These are phyloP conservation scores for Tolypocladium nubicola DNA, from an alignment of 2,329 filamentous ascomycete genomes.

Conservation along the genomic window DNA sequence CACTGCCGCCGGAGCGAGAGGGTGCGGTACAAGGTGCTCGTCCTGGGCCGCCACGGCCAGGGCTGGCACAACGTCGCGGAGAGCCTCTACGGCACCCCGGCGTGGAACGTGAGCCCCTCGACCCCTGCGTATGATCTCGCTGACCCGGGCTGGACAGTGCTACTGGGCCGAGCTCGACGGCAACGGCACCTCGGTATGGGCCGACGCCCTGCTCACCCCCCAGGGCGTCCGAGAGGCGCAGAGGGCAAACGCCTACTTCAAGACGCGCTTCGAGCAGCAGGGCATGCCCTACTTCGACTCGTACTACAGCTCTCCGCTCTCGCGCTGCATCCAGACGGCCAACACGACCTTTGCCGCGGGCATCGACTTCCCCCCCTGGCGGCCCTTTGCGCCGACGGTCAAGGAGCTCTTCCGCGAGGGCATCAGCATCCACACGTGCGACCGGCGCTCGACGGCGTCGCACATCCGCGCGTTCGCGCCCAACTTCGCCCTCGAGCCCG, in stretches of 20 bases:
- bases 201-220: slow-evolving; percentile 51
- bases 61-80: slow-evolving; percentile 55
- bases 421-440: slow-evolving; percentile 59
- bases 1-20: slow-evolving; percentile 24
- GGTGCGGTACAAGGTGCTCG: slow-evolving; percentile 54
- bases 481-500: slow-evolving; percentile 43
- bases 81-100: slow-evolving; percentile 54
- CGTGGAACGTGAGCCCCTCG: slow-evolving; percentile 48
- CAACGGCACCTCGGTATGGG: slow-evolving; percentile 52
- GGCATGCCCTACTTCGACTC: slow-evolving; percentile 50
- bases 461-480: slow-evolving; percentile 44
- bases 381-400: slow-evolving; percentile 45
- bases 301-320: slow-evolving; percentile 56
- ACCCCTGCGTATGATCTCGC: slow-evolving; percentile 5
- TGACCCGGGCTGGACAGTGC: slow-evolving; percentile 26
- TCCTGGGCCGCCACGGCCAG: slow-evolving; percentile 60
- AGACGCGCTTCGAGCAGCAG: slow-evolving; percentile 35
- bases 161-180: slow-evolving; percentile 58
- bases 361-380: slow-evolving; percentile 37
- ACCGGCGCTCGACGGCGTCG: slow-evolving; percentile 45
- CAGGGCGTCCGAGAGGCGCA: slow-evolving; percentile 46
- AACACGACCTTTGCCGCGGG: slow-evolving; percentile 44
- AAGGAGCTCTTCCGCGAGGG: slow-evolving; percentile 58
- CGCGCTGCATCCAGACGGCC: slow-evolving; percentile 52
- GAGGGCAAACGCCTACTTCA: slow-evolving; percentile 50